Percentiles rank a stretch among this genome's conserved stretches.
phyloP scores from a whole-genome alignment of 2,329 filamentous ascomycete species.

The Kalmusia sp. region DNA sequence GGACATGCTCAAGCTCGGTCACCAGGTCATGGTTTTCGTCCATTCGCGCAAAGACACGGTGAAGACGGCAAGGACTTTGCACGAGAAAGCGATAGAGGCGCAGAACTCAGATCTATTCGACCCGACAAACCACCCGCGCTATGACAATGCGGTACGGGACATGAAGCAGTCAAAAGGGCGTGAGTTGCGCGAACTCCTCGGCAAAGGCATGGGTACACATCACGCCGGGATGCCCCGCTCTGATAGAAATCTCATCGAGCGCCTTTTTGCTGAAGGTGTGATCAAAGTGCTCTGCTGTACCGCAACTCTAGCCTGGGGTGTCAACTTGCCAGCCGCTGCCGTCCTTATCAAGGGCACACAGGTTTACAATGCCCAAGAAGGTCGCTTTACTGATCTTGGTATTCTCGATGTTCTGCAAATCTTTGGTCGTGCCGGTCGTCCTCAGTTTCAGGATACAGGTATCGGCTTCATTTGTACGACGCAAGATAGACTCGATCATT shows the following conservation, averaged over 20 bases:
- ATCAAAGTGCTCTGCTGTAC: conserved; percentile 98
- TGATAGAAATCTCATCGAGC: conserved; percentile 94
- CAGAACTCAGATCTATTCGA: conserved; percentile 83
- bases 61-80: conserved; percentile 82
- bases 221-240: conserved; percentile 96
- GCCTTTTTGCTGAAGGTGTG: conserved; percentile 88
- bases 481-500: conserved; percentile 90
- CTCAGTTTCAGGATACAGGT: conserved; percentile 96
- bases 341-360: conserved; percentile 99
- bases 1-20: conserved; percentile 88
- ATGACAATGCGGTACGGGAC: conserved; percentile 79
- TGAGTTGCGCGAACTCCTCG: conserved; percentile 86
- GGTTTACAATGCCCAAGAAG: conserved; percentile 93
- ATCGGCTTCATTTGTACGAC: conserved; percentile 99
- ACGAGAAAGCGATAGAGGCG: conserved; percentile 85
- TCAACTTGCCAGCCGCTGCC: conserved; percentile 94
- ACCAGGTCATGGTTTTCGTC: conserved; percentile 99
- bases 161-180: conserved; percentile 85
- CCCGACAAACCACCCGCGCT: conserved; percentile 77
- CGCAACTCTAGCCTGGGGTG: conserved; percentile 96
- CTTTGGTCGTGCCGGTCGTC: conserved; percentile 95
- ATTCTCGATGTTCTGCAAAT: conserved; percentile 98
- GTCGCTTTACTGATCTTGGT: conserved; percentile 94
- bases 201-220: conserved; percentile 92
- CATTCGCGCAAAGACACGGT: conserved; percentile 96